These are phyloP conservation scores for Sporothrix phasma DNA, from an alignment of 2,329 filamentous ascomycete species.

Conservation along the genomic window DNA sequence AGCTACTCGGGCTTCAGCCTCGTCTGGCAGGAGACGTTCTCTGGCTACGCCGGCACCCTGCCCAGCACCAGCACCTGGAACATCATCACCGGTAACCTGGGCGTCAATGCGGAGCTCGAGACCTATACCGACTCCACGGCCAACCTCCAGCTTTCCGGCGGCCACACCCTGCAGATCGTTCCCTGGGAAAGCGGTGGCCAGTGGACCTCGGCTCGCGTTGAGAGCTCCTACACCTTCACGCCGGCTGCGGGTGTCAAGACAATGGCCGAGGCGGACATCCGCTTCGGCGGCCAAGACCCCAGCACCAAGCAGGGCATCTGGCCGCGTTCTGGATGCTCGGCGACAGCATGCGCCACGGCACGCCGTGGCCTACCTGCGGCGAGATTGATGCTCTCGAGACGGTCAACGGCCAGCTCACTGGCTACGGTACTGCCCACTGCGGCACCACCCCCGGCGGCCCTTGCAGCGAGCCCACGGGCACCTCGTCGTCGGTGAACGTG, in stretches of 20 bases:
- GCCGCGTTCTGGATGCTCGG: slow-evolving; percentile 49
- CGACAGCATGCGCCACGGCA: slow-evolving; percentile 34
- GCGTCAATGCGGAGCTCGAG: slow-evolving; percentile 41
- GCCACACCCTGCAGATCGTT: slow-evolving; percentile 41
- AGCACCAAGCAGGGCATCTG: slow-evolving; percentile 40
- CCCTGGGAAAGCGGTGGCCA: slow-evolving; percentile 28
- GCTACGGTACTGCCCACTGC: slow-evolving; percentile 41
- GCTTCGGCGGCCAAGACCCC: slow-evolving; percentile 31
- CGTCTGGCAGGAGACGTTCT: slow-evolving; percentile 38
- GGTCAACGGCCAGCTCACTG: slow-evolving; percentile 35
- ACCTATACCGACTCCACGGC: slow-evolving; percentile 34
- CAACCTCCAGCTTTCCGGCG: slow-evolving; percentile 43
- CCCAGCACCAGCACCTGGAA: slow-evolving; percentile 36
- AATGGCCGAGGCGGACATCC: slow-evolving; percentile 34
- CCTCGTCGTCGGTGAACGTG: slow-evolving; percentile 29
- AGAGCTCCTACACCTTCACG: slow-evolving; percentile 37
- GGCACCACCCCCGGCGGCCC: slow-evolving; percentile 34
- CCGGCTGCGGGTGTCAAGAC: slow-evolving; percentile 34
- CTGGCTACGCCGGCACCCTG: slow-evolving; percentile 29
- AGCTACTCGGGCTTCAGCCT: slow-evolving; percentile 32
- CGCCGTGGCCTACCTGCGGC: slow-evolving; percentile 38
- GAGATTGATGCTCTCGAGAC: slow-evolving; percentile 47
- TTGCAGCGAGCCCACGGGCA: slow-evolving; percentile 39
- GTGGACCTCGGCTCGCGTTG: slow-evolving; percentile 45
- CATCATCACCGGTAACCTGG: slow-evolving; percentile 32